Conservation (phyloP, 805 yeast genomes). For the Metschnikowia corniflorae region DNA sequence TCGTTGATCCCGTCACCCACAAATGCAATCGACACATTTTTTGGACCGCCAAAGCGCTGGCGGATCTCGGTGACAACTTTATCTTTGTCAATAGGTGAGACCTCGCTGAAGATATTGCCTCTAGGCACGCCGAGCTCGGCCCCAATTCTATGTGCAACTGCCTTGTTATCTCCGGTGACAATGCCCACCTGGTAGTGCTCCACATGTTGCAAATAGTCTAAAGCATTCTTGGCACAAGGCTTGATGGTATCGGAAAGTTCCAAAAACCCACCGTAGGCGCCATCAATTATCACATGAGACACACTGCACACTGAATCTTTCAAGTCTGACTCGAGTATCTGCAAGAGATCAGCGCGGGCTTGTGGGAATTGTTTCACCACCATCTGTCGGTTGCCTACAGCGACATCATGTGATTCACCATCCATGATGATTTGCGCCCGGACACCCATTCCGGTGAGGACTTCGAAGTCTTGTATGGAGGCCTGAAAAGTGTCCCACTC, state of each 20-base stretch:
- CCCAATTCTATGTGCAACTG: slow-evolving; percentile 65
- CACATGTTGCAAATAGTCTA: slow-evolving; percentile 47
- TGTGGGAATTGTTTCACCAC: slow-evolving; percentile 25
- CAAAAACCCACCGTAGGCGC: slow-evolving; percentile 57
- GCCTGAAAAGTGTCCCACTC: slow-evolving; percentile 30
- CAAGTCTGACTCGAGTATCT: slow-evolving; percentile 13
- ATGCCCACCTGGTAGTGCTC: slow-evolving; percentile 67
- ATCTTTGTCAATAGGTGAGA: slow-evolving; percentile 62
- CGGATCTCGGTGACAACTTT: slow-evolving; percentile 59
- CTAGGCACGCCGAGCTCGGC: slow-evolving; percentile 60
- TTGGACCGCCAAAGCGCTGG: slow-evolving; percentile 32
- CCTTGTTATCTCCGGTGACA: slow-evolving; percentile 82
- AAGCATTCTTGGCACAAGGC: slow-evolving; percentile 57
- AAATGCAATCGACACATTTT: slow-evolving; percentile 59
- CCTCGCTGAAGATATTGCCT: slow-evolving; percentile 66
- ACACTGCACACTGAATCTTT: slow-evolving; percentile 38
- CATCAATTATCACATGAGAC: slow-evolving; percentile 58
- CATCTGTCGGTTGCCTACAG: slow-evolving; percentile 52
- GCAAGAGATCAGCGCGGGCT: slow-evolving; percentile 9
- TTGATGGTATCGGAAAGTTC: slow-evolving; percentile 68
- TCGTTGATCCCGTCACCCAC: slow-evolving; percentile 98
- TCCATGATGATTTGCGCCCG: slow-evolving; percentile 27
- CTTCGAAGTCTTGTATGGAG: slow-evolving; percentile 32
- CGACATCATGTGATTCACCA: slow-evolving; percentile 5
- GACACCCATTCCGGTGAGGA: slow-evolving; percentile 46